Conservation (phyloP, 139 green algal species). For the Chlorella sp. region DNA sequence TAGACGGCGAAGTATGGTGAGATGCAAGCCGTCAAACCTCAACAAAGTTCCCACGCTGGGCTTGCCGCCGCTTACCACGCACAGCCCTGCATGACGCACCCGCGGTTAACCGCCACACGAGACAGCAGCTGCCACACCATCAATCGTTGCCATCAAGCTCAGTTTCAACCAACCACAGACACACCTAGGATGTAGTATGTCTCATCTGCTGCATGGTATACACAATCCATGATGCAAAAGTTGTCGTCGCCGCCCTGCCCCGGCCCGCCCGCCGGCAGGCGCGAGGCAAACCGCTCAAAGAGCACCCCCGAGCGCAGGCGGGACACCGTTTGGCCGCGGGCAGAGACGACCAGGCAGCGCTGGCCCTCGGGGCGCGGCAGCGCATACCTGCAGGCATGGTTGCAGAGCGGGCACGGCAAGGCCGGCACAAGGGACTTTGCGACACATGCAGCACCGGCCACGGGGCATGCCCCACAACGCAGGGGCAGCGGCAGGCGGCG, state of each 20-base stretch:
- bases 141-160: too few relatives aligned
- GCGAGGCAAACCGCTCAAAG: constrained; percentile 69
- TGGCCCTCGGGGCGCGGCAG: constrained; percentile 85
- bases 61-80: too few relatives aligned
- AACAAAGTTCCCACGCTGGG: too few relatives aligned
- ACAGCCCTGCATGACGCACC: too few relatives aligned
- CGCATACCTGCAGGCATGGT: constrained; percentile 77
- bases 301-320: constrained; percentile 63
- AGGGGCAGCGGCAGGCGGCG: too few relatives aligned
- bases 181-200: constrained; percentile 57
- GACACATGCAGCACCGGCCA: too few relatives aligned
- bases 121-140: too few relatives aligned
- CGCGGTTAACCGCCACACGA: too few relatives aligned
- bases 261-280: constrained; percentile 61
- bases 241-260: constrained; percentile 15
- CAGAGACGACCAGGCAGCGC: constrained; percentile 83
- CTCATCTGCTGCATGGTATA: constrained; percentile 72
- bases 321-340: constrained; percentile 55
- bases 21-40: too few relatives aligned
- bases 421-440: too few relatives aligned
- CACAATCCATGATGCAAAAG: constrained; percentile 87
- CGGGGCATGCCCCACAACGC: neutral
- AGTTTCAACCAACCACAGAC: neutral
- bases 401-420: too few relatives aligned
- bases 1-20: too few relatives aligned